Evolutionary conservation across 345 rosid genomes (phyloP).

Genomic region (Lenwebbia sp.): DNA sequence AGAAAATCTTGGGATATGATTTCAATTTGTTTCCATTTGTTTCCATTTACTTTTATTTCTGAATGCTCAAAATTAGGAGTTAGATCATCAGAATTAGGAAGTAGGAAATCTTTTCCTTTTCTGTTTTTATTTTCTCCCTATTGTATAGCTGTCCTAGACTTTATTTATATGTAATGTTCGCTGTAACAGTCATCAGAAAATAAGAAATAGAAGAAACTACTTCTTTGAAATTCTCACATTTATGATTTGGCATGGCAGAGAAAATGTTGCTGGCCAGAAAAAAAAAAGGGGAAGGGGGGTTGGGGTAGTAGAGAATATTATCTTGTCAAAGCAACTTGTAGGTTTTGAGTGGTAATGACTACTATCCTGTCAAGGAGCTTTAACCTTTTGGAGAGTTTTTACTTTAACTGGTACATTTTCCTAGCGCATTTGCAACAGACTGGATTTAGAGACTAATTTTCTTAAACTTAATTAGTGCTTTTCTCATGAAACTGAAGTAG

Average conservation of each 20-base stretch:
- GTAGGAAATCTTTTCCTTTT: neutral
- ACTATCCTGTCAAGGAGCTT: neutral
- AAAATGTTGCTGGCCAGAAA: neutral
- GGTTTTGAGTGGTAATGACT: neutral
- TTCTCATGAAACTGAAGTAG: neutral
- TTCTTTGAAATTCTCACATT: too few relatives aligned
- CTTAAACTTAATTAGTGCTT: neutral
- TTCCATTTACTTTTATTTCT: neutral
- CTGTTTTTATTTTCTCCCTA: neutral
- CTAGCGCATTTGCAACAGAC: neutral
- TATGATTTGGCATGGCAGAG: neutral
- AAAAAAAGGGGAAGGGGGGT: neutral
- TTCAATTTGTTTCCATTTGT: neutral
- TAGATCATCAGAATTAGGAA: neutral
- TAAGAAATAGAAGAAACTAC: neutral
- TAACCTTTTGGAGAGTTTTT: neutral
- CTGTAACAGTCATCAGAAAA: too few relatives aligned
- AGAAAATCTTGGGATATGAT: neutral
- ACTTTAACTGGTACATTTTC: neutral
- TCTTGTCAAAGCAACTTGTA: neutral
- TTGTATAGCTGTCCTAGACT: neutral
- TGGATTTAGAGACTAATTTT: neutral
- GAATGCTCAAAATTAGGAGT: too few relatives aligned
- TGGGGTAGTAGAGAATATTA: neutral
- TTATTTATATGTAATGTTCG: neutral